phyloP scores from a whole-genome alignment of 306 rosid genomes.

The Vigna trinervia region DNA sequence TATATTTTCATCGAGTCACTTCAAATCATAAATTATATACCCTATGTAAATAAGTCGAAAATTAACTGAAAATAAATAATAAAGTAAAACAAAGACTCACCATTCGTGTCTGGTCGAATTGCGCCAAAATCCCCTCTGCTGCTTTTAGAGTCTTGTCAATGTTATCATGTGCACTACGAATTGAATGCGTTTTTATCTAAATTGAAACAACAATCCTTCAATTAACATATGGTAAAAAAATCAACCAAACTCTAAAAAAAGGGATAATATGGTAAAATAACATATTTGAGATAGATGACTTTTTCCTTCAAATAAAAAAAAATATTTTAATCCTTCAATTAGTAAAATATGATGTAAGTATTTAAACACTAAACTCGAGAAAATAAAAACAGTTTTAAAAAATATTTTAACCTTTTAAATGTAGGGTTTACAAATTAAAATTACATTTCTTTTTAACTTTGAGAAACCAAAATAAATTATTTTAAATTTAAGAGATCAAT shows the following conservation, averaged over 20 bases:
- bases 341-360: too few relatives aligned
- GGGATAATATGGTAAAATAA: slow-evolving; percentile 11
- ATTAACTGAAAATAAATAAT: slow-evolving; percentile 20
- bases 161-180: slow-evolving; percentile 91
- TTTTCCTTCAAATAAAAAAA: too few relatives aligned
- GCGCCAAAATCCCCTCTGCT: slow-evolving; percentile 74
- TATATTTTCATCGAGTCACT: not conserved
- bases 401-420: too few relatives aligned
- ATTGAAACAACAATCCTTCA: not conserved
- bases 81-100: slow-evolving; percentile 48
- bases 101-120: slow-evolving; percentile 86
- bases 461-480: too few relatives aligned
- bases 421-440: too few relatives aligned
- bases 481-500: too few relatives aligned
- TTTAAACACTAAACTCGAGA: too few relatives aligned
- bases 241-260: not conserved
- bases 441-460: too few relatives aligned
- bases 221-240: not conserved
- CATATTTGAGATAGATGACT: too few relatives aligned
- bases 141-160: slow-evolving; percentile 81
- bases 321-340: too few relatives aligned
- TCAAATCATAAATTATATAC: not conserved
- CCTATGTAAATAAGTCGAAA: not conserved
- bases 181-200: slow-evolving; percentile 87
- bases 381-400: too few relatives aligned